phyloP scores from a whole-genome alignment of 2,329 filamentous ascomycete genomes.

The Claviceps paspali region DNA sequence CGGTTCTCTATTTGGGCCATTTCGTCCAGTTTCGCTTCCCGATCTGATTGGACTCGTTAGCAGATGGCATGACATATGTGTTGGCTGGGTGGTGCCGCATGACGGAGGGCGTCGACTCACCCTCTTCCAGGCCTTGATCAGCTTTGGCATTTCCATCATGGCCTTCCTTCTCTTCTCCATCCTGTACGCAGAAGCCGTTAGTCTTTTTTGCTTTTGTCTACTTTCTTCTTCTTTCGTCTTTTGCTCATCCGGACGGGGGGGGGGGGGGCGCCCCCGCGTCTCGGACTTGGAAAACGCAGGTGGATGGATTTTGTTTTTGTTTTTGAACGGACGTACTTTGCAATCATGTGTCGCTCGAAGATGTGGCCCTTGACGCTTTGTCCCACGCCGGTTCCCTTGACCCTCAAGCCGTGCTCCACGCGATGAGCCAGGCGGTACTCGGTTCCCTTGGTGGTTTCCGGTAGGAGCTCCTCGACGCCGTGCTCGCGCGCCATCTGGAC shows the following conservation, averaged over 20 bases:
- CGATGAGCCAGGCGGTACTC: slow-evolving; percentile 54
- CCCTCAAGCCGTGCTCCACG: slow-evolving; percentile 63
- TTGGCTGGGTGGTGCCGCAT: too few species aligned
- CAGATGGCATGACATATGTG: too few species aligned
- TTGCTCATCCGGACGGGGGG: too few species aligned
- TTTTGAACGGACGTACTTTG: slow-evolving; percentile 50
- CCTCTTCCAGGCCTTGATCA: slow-evolving; percentile 89
- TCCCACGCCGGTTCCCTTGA: slow-evolving; percentile 86
- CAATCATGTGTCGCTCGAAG: slow-evolving; percentile 76
- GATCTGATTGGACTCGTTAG: slow-evolving; percentile 28
- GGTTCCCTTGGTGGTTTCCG: slow-evolving; percentile 60
- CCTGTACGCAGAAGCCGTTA: slow-evolving; percentile 24
- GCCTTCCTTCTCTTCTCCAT: slow-evolving; percentile 82
- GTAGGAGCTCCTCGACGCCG: slow-evolving; percentile 69
- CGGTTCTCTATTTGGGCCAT: slow-evolving; percentile 35
- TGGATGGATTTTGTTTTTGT: too few species aligned
- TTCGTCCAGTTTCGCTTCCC: slow-evolving; percentile 41
- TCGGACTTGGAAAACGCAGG: too few species aligned
- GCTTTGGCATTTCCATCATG: slow-evolving; percentile 85
- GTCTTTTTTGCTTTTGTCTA: not conserved
- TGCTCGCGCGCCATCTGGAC: slow-evolving; percentile 70
- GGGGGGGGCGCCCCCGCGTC: too few species aligned
- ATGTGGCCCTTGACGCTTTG: slow-evolving; percentile 90
- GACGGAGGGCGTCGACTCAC: slow-evolving; percentile 39
- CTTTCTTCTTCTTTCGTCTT: not conserved